These are phyloP conservation scores for Aspergillus wentii DNA, from an alignment of 495 filamentous ascomycete species.

Conservation along the genomic window DNA sequence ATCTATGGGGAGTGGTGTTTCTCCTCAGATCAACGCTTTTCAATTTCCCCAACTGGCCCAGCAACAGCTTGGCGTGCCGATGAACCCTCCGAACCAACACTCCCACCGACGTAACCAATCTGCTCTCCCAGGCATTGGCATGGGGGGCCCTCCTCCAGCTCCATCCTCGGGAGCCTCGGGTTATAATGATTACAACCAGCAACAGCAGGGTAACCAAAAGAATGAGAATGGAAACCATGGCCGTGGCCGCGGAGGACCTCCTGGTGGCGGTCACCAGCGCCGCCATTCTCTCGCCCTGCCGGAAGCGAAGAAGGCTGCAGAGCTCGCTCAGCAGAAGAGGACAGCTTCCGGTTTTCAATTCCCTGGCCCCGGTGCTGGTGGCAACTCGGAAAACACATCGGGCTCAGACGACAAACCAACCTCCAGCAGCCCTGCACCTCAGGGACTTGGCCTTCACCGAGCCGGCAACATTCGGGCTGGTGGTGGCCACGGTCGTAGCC, in stretches of 20 bases:
- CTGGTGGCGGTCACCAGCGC: conserved; percentile 78
- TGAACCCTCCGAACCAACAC: conserved; percentile 72
- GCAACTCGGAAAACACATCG: conserved; percentile 42
- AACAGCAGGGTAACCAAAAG: conserved; percentile 52
- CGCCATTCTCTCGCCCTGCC: conserved; percentile 92
- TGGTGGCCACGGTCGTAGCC: conserved; percentile 59
- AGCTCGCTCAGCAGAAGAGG: conserved; percentile 93
- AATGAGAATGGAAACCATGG: conserved; percentile 67
- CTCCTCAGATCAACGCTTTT: conserved; percentile 76
- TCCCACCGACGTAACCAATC: conserved; percentile 98
- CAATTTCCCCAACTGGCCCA: conserved; percentile 85
- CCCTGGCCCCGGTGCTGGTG: conserved; percentile 64
- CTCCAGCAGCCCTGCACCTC: conserved; percentile 27
- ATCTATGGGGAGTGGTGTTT: conserved; percentile 64
- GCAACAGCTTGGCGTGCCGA: conserved; percentile 64
- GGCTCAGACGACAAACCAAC: conserved; percentile 37
- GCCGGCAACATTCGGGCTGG: conserved; percentile 48
- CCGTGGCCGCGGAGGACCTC: conserved; percentile 72
- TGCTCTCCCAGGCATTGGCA: conserved; percentile 86
- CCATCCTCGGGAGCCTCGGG: conserved; percentile 94
- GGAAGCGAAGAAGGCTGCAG: conserved; percentile 96
- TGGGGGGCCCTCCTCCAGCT: conserved; percentile 86
- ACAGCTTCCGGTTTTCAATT: conserved; percentile 94
- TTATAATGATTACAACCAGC: conserved; percentile 73
- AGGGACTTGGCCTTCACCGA: conserved; percentile 40